A percentile compares a stretch with the other conserved stretches of the same genome.
Conservation (phyloP, 306 rosid genomes). For the Alnus glutinosa region DNA sequence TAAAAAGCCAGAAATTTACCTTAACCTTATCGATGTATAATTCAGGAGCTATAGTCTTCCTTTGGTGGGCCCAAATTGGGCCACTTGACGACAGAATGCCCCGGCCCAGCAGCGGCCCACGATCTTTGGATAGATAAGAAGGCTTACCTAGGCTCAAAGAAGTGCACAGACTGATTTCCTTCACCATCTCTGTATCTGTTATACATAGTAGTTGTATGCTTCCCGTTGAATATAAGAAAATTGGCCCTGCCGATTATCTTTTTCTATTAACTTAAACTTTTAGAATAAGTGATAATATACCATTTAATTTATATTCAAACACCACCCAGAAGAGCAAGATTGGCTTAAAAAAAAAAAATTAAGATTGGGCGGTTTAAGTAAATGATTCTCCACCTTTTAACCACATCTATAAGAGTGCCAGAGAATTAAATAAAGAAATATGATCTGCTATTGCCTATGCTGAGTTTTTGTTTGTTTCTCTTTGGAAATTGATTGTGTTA, state of each 20-base stretch:
- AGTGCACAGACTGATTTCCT: constrained; percentile 33
- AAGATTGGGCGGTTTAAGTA: no score
- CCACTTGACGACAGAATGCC: constrained; percentile 45
- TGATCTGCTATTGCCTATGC: no score
- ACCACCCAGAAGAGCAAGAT: no score
- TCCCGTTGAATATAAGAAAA: constrained; percentile 37
- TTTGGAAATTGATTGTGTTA: no score
- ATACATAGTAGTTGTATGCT: constrained; percentile 29
- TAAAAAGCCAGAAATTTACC: constrained; percentile 16
- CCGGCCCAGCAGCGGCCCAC: constrained; percentile 37
- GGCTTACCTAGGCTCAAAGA: constrained; percentile 42
- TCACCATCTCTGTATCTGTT: constrained; percentile 37
- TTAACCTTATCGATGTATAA: constrained; percentile 42
- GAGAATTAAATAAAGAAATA: no score
- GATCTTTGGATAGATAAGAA: constrained; percentile 28
- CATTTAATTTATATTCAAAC: no score
- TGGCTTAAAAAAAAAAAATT: no score
- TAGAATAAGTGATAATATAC: no score
- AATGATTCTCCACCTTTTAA: no score
- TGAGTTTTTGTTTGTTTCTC: not conserved
- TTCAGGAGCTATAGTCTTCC: constrained; percentile 46
- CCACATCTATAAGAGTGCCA: no score
- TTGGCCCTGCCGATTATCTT: constrained; percentile 23
- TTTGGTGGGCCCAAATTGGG: constrained; percentile 43
- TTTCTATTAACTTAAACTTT: no score